Evolutionary conservation across 2,329 filamentous ascomycete genomes (phyloP).

Genomic region (Chaetomiaceae sp.): DNA sequence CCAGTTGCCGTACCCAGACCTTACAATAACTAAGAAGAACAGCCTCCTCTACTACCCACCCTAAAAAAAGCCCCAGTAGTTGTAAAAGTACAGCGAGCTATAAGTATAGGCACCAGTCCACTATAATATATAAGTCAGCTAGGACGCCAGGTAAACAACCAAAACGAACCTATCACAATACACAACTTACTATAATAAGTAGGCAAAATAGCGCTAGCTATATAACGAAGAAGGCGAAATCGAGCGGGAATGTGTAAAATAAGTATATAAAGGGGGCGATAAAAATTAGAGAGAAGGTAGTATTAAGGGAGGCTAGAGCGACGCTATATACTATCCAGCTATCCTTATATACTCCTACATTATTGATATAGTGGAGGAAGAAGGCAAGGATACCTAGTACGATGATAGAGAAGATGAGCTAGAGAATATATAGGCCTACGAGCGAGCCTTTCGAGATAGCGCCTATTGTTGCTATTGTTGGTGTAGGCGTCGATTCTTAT

Average conservation of each 20-base stretch:
- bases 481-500: no score
- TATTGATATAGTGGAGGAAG: slow-evolving; percentile 12
- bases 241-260: slow-evolving; percentile 18
- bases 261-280: slow-evolving; percentile 19
- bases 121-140: background rate
- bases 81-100: slow-evolving; percentile 16
- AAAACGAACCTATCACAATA: background rate
- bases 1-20: slow-evolving; percentile 15
- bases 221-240: slow-evolving; percentile 20
- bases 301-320: slow-evolving; percentile 16
- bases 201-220: slow-evolving; percentile 23
- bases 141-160: accelerated
- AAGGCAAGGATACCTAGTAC: slow-evolving; percentile 18
- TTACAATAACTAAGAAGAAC: background rate
- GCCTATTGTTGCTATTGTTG: slow-evolving; percentile 10
- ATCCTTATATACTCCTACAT: slow-evolving; percentile 10
- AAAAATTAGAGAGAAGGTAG: slow-evolving; percentile 17
- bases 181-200: slow-evolving; percentile 12
- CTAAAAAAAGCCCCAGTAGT: slow-evolving; percentile 23
- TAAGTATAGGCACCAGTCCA: slow-evolving; percentile 13
- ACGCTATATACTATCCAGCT: slow-evolving; percentile 19
- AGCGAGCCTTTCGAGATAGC: slow-evolving; percentile 3
- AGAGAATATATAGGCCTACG: slow-evolving; percentile 16
- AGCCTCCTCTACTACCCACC: slow-evolving; percentile 10
- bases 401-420: slow-evolving; percentile 20